phyloP scores from a whole-genome alignment of 306 rosid genomes.

The Rubus idaeus region DNA sequence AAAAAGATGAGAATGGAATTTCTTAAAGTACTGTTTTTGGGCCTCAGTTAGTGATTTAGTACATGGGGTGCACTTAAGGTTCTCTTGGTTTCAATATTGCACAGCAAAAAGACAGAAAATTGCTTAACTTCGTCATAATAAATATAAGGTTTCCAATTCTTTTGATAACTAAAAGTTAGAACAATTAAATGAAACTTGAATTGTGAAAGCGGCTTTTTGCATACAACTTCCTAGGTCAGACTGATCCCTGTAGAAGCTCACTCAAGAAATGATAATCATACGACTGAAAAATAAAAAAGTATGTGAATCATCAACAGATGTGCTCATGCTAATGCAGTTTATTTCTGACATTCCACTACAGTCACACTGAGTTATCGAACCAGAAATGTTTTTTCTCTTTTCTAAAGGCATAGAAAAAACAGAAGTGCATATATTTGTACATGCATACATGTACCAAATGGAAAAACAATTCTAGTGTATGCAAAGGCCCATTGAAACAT shows the following conservation, averaged over 20 bases:
- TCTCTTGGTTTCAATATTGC: background rate
- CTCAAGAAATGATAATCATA: background rate
- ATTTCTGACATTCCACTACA: background rate
- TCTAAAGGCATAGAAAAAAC: background rate
- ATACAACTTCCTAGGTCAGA: conserved; percentile 1
- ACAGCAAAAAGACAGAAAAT: background rate
- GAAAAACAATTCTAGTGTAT: background rate
- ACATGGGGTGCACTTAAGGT: background rate
- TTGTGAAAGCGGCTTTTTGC: background rate
- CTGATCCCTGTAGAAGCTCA: background rate
- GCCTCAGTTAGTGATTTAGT: background rate
- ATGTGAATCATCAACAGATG: background rate
- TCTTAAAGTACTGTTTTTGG: background rate
- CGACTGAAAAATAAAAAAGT: background rate
- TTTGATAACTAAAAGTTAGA: background rate
- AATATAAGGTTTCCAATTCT: background rate
- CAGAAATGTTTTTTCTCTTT: background rate
- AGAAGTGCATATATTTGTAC: background rate
- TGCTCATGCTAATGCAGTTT: background rate
- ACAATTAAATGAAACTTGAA: background rate
- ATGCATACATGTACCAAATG: background rate
- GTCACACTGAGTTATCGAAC: background rate
- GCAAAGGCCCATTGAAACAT: background rate
- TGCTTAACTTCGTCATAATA: background rate
- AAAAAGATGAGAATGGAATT: background rate